These are phyloP conservation scores for Vinca minor DNA, from an alignment of 257 asterid genomes.

Conservation along the genomic window DNA sequence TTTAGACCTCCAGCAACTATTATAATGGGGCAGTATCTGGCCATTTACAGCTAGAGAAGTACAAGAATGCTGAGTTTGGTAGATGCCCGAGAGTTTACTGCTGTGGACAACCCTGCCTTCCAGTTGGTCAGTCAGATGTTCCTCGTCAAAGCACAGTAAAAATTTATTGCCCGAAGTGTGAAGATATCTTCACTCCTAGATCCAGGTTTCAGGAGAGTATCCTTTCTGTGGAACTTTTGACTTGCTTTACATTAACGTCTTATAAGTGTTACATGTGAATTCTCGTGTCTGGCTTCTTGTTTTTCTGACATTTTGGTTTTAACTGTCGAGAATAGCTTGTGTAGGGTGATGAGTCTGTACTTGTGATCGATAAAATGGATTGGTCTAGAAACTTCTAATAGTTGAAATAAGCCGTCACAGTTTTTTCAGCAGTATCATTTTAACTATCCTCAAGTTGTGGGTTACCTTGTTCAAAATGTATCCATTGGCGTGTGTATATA, in stretches of 20 bases:
- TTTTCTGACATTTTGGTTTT: background rate
- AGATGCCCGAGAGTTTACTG: conserved; percentile 59
- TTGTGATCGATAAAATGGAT: background rate
- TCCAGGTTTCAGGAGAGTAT: conserved; percentile 58
- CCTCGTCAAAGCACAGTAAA: conserved; percentile 50
- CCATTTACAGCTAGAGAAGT: conserved; percentile 46
- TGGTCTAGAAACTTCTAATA: background rate
- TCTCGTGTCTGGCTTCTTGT: background rate
- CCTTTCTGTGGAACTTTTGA: conserved; percentile 23
- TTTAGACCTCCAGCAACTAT: conserved; percentile 15
- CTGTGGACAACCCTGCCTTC: conserved; percentile 61
- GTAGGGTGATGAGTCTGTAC: background rate
- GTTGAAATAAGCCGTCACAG: background rate
- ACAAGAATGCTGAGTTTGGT: conserved; percentile 62
- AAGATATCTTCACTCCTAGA: conserved; percentile 48
- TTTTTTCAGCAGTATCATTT: background rate
- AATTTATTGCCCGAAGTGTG: conserved; percentile 54
- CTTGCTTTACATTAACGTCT: background rate
- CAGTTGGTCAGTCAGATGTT: conserved; percentile 51
- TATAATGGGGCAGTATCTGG: conserved; percentile 17
- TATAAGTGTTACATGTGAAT: background rate
- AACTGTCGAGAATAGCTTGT: background rate
- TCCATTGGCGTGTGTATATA: no score
- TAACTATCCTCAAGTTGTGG: background rate
- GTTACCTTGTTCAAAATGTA: no score